Conservation (phyloP, 2,329 filamentous ascomycete species). For the Myriosclerotinia duriaeana region DNA sequence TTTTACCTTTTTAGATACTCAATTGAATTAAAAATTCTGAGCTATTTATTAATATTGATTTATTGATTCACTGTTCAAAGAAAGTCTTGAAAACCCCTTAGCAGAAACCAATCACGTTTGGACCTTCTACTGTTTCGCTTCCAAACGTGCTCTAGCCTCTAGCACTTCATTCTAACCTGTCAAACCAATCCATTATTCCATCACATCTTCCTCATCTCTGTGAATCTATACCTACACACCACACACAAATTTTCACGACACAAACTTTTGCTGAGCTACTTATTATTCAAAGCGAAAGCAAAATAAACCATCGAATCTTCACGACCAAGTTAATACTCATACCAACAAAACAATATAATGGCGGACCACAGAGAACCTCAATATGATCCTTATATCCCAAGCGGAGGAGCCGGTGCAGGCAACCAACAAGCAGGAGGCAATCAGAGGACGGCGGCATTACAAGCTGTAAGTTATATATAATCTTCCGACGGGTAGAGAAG, state of each 20-base stretch:
- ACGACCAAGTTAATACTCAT: slow-evolving; percentile 11
- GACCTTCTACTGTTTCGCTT: slow-evolving; percentile 22
- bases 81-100: slow-evolving; percentile 19
- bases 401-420: slow-evolving; percentile 42
- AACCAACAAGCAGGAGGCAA: slow-evolving; percentile 44
- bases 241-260: neutral
- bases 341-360: slow-evolving; percentile 33
- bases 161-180: slow-evolving; percentile 2
- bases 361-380: slow-evolving; percentile 34
- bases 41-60: neutral
- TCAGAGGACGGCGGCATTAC: slow-evolving; percentile 69
- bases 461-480: slow-evolving; percentile 66
- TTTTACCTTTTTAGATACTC: neutral
- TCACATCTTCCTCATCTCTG: slow-evolving; percentile 12
- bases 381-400: slow-evolving; percentile 42
- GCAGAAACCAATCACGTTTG: slow-evolving; percentile 23
- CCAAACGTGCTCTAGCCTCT: slow-evolving; percentile 15
- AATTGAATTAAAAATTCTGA: neutral
- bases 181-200: neutral
- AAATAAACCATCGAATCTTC: neutral
- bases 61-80: slow-evolving; percentile 5
- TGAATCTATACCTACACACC: neutral
- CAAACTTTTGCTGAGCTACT: slow-evolving; percentile 1
- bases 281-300: neutral
- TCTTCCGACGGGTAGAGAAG: slow-evolving; percentile 24